Percentiles rank a stretch among this genome's conserved stretches.
These are phyloP conservation scores for Sarocladium strictum DNA, from an alignment of 2,329 filamentous ascomycete genomes.

Conservation along the genomic window DNA sequence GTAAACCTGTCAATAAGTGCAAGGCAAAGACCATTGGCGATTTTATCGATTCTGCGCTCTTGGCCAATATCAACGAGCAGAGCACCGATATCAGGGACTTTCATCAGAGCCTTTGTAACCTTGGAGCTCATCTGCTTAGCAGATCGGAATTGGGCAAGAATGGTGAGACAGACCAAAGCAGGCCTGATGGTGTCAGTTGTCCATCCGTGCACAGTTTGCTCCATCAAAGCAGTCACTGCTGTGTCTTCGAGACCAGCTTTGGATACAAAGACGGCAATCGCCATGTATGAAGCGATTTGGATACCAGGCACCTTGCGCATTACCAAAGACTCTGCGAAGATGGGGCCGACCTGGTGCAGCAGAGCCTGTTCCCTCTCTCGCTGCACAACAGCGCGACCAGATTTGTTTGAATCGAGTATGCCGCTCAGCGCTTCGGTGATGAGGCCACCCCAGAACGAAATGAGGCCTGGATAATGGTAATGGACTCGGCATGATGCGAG, in stretches of 20 bases:
- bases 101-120: constrained; percentile 64
- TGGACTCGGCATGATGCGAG: constrained; percentile 65
- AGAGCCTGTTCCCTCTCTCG: constrained; percentile 76
- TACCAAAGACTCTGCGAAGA: constrained; percentile 72
- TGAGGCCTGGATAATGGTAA: constrained; percentile 68
- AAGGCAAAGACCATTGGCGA: constrained; percentile 66
- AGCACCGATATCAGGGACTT: constrained; percentile 52
- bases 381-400: constrained; percentile 70
- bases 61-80: constrained; percentile 56
- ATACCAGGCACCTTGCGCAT: constrained; percentile 72
- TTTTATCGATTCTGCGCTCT: constrained; percentile 62
- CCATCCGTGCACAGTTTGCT: constrained; percentile 76
- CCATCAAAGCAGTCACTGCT: constrained; percentile 82
- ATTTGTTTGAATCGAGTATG: constrained; percentile 71
- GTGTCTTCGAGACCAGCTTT: constrained; percentile 75
- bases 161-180: constrained; percentile 72
- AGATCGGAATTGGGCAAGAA: constrained; percentile 74
- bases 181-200: constrained; percentile 64
- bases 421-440: constrained; percentile 79
- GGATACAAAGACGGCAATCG: constrained; percentile 76
- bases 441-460: constrained; percentile 88
- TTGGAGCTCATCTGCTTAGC: constrained; percentile 62
- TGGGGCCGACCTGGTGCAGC: constrained; percentile 57
- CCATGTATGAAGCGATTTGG: constrained; percentile 86
- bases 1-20: constrained; percentile 56